Base-by-base conservation (phyloP, 352 stramenopile genomes). In the Globisporangium uncinulatum region DNA sequence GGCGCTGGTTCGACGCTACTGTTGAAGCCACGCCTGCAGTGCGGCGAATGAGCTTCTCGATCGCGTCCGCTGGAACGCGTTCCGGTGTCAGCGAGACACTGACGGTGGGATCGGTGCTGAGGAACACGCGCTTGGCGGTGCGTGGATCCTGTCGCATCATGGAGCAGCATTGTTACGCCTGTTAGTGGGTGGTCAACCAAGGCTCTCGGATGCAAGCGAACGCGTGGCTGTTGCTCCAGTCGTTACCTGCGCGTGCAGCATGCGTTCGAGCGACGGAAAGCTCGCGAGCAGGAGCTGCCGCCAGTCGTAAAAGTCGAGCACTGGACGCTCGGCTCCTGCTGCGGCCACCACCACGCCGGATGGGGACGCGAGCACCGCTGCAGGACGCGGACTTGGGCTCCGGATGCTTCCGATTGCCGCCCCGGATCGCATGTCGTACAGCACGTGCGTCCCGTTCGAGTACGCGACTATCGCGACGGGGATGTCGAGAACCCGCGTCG, bases 401-500 rank as follows among this genome's bases (percentile, higher is more conserved):
- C 62, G 57, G 3, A 86, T 47, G 52, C 71, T 83, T 11, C 64
- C 67, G 19, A 83, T 70, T 0, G 74, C 76, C 15, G 74, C 63
- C 10, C 65, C 74, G 4, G 55, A 71, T 42, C 73, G 70, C 17
- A 75, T 54, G 21, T 89, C 73, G 52, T 80, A 80, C 1, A 86
- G 51, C 51, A 86, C 32, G 13, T 66, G 50, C 29, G 71, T 73
- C 6, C 76, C 76, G 29, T 67, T 83, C 36, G 74, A 86, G 51
- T 69, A 85, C 17, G 62, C 56, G 6, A 87, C 45, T 0, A 82
- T 55, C 2, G 52, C 69, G 17, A 87, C 11, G 2, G 74, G 76
- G 14, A 87, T 11, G 43, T 74, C 67, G 43, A 81, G 43, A 3
- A 46, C 31, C 8, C 21, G 43, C 17, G 66, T 57, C 19, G 57